phyloP scores from a whole-genome alignment of 1,284 basidiomycete species.

The Ganoderma lucidum region DNA sequence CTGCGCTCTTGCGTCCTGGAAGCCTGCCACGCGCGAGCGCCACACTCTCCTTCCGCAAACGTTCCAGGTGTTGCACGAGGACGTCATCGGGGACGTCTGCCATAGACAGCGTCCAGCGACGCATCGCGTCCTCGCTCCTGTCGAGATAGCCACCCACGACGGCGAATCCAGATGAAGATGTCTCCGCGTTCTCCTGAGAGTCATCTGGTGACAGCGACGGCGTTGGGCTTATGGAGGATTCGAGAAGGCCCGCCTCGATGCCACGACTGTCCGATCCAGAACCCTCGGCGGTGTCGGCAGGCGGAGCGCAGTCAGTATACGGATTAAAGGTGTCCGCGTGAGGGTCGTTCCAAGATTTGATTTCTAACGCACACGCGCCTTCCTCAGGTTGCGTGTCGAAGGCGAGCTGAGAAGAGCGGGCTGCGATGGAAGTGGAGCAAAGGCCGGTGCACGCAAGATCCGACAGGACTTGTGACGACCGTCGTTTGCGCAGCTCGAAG shows the following conservation, averaged over 20 bases:
- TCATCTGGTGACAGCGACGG: slow-evolving; percentile 5
- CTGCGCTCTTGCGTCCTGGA: slow-evolving; percentile 30
- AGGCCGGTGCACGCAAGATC: slow-evolving; percentile 41
- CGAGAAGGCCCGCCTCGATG: slow-evolving; percentile 5
- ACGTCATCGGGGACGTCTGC: slow-evolving; percentile 48
- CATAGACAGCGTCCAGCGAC: slow-evolving; percentile 49
- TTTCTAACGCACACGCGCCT: slow-evolving; percentile 12
- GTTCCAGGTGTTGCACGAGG: slow-evolving; percentile 47
- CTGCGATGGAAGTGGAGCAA: slow-evolving; percentile 40
- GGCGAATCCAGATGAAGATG: slow-evolving; percentile 25
- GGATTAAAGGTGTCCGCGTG: slow-evolving; percentile 34
- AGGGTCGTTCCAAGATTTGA: slow-evolving; percentile 20
- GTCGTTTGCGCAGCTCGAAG: slow-evolving; percentile 28
- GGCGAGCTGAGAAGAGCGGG: slow-evolving; percentile 37
- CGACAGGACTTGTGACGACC: slow-evolving; percentile 38
- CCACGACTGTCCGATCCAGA: slow-evolving; percentile 3
- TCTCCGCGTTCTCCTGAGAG: slow-evolving; percentile 10
- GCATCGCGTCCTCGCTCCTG: slow-evolving; percentile 35
- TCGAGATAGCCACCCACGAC: slow-evolving; percentile 31
- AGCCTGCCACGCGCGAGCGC: slow-evolving; percentile 25
- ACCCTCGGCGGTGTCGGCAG: slow-evolving; percentile 10
- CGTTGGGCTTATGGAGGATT: slow-evolving; percentile 16
- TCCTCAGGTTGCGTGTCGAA: slow-evolving; percentile 32
- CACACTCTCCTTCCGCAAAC: slow-evolving; percentile 41
- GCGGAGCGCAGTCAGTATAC: slow-evolving; percentile 32